Evolutionary conservation across 345 rosid species (phyloP), one percentile per base, ranked within the genome.

Genomic region (Viola odorata): DNA sequence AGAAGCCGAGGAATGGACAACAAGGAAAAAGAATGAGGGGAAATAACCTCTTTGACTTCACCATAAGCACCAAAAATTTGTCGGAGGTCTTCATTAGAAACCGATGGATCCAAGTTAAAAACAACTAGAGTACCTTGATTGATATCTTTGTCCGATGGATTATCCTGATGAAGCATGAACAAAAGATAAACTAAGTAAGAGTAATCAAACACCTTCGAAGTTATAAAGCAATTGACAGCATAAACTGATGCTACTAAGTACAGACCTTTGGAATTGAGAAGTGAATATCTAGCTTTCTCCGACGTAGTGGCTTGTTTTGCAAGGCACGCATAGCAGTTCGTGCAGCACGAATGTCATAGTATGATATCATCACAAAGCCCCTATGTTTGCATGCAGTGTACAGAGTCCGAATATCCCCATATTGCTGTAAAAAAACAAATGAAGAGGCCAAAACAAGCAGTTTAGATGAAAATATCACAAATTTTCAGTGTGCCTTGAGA

Each of bases 241-340:
- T 14, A 3, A 37, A 14, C 44, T 15, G 42, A 36, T 41, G 53
- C 37, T 56, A 12, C 36, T 32, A 10, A 4, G 1, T 39, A 41
- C n/a, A 53, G 70, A 84, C 95, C 91, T 87, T 87, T 5, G 95
- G 95, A 77, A 87, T 87, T 7, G 95, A 87, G 78, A 82, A 87
- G 71, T 87, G 95, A 63, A 87, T 87, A 73, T 87, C 95, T 55
- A 87, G 88, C 57, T 87, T 87, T 70, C 95, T 87, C 60, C 86
- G 71, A 16, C 84, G 74, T 8, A 87, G 73, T 8, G 87, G 81
- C 81, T 81, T 85, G 75, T 81, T 77, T 68, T 83, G 88, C 65
- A 87, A 72, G 0, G 80, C 75, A 58, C 95, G 84, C 88, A 87
- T 83, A 56, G 91, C 95, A 61, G 81, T 81, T 78, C 88, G 80